Evolutionary conservation across 2,329 filamentous ascomycete species (phyloP).

Genomic region (Penicillium verrucosum): DNA sequence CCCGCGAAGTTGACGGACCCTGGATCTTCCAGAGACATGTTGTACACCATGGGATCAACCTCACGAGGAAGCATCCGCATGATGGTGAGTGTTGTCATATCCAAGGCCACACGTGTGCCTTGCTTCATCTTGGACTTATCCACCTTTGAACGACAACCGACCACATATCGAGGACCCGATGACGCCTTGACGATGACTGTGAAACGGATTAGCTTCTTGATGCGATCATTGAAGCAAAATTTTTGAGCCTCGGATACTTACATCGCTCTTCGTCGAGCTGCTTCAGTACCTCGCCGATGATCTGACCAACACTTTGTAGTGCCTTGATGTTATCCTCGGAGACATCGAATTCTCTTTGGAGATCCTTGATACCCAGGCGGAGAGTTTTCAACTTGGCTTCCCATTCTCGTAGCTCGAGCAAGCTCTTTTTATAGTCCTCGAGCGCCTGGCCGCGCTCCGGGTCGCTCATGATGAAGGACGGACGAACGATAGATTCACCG

Average conservation of each 20-base stretch:
- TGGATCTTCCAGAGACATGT: constrained; percentile 98
- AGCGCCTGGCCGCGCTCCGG: constrained; percentile 66
- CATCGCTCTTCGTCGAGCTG: constrained; percentile 98
- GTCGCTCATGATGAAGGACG: constrained; percentile 41
- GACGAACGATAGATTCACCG: constrained; percentile 5
- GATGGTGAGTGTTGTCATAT: constrained; percentile 99
- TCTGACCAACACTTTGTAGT: constrained; percentile 96
- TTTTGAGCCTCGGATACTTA: constrained; percentile 49
- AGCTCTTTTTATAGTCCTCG: constrained; percentile 72
- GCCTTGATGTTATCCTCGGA: constrained; percentile 99
- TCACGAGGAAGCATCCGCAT: constrained; percentile 99
- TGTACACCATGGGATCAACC: constrained; percentile 97
- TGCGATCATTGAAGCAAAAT: constrained; percentile 4
- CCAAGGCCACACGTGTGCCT: constrained; percentile 92
- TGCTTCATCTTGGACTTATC: constrained; percentile 97
- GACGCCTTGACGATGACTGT: constrained; percentile 98
- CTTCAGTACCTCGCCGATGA: constrained; percentile 98
- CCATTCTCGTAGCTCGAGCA: constrained; percentile 96
- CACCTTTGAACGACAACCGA: constrained; percentile 96
- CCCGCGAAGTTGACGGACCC: constrained; percentile 97
- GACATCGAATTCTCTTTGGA: constrained; percentile 92
- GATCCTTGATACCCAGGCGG: constrained; percentile 89
- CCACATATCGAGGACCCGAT: constrained; percentile 93
- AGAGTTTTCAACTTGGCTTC: constrained; percentile 95
- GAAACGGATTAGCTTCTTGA: constrained; percentile 20